These are phyloP conservation scores for Cladorrhinum sp. DNA, from an alignment of 2,329 filamentous ascomycete genomes.

Conservation along the genomic window DNA sequence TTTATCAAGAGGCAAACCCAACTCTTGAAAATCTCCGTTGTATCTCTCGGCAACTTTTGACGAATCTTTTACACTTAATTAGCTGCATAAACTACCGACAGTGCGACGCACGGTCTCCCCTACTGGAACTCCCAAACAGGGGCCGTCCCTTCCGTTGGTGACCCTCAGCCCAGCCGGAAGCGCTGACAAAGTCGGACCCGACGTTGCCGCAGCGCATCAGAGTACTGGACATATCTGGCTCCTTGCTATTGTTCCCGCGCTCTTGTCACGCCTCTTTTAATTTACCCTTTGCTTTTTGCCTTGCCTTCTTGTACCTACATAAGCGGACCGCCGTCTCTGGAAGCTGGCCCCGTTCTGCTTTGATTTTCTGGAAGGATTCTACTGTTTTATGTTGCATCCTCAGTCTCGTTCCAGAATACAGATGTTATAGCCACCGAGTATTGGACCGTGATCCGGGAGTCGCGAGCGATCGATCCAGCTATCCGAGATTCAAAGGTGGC, in stretches of 20 bases:
- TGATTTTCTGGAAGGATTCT: conserved; percentile 9
- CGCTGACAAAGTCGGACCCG: conserved; percentile 22
- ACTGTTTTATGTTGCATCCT: conserved; percentile 12
- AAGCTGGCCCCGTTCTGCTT: conserved; percentile 19
- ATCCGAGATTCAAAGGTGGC: not conserved
- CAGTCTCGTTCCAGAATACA: conserved; percentile 5
- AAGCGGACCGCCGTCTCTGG: conserved; percentile 21
- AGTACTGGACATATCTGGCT: conserved; percentile 12
- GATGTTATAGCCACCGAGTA: conserved; percentile 23
- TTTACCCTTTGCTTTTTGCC: not conserved
- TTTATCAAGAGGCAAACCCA: not conserved
- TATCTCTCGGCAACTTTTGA: not conserved
- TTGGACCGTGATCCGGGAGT: conserved; percentile 8
- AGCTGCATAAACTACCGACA: not conserved
- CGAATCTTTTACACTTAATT: not conserved
- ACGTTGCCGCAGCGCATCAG: conserved; percentile 19
- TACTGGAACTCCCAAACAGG: not conserved
- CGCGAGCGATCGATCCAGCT: conserved; percentile 10
- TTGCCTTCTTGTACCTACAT: conserved; percentile 11
- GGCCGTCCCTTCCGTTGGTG: not conserved
- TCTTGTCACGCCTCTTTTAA: conserved; percentile 2
- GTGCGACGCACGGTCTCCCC: conserved; percentile 7
- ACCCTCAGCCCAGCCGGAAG: conserved; percentile 5
- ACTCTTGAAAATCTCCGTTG: not conserved
- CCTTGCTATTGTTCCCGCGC: conserved; percentile 1